Conservation (phyloP, 371 early-diverging fungal species). For the Rhizopus sp. region DNA sequence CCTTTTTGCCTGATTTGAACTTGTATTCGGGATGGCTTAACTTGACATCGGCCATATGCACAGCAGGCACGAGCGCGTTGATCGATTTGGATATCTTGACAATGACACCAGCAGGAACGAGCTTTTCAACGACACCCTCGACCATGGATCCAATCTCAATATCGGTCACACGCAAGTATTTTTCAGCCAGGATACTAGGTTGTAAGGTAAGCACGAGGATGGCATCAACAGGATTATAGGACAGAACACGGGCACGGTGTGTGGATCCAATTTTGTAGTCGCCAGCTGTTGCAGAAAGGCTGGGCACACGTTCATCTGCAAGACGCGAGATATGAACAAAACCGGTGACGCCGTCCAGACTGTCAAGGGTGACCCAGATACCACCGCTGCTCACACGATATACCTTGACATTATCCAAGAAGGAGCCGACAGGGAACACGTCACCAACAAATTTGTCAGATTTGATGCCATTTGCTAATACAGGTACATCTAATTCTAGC, state of each 20-base stretch:
- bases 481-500: constrained; percentile 37
- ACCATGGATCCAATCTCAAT: constrained; percentile 70
- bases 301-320: constrained; percentile 64
- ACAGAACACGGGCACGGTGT: constrained; percentile 80
- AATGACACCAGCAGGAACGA: constrained; percentile 63
- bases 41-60: constrained; percentile 77
- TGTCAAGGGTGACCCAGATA: constrained; percentile 55
- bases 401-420: constrained; percentile 59
- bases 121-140: constrained; percentile 56
- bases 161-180: constrained; percentile 71
- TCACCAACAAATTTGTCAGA: constrained; percentile 28
- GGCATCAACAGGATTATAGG: constrained; percentile 77
- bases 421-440: constrained; percentile 58
- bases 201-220: constrained; percentile 72
- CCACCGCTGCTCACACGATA: constrained; percentile 57
- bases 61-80: constrained; percentile 69
- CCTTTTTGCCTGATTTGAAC: constrained; percentile 71
- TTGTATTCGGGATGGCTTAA: constrained; percentile 75
- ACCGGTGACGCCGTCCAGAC: constrained; percentile 50
- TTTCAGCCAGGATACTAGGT: constrained; percentile 66
- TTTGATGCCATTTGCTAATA: constrained; percentile 14
- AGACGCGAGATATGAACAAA: constrained; percentile 74
- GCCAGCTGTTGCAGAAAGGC: constrained; percentile 52
- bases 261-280: constrained; percentile 63
- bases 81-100: constrained; percentile 67